A percentile compares a stretch with the other conserved stretches of the same genome.
These are phyloP conservation scores for Xerophyta viscosa DNA, from an alignment of 106 monocot genomes.

Conservation along the genomic window DNA sequence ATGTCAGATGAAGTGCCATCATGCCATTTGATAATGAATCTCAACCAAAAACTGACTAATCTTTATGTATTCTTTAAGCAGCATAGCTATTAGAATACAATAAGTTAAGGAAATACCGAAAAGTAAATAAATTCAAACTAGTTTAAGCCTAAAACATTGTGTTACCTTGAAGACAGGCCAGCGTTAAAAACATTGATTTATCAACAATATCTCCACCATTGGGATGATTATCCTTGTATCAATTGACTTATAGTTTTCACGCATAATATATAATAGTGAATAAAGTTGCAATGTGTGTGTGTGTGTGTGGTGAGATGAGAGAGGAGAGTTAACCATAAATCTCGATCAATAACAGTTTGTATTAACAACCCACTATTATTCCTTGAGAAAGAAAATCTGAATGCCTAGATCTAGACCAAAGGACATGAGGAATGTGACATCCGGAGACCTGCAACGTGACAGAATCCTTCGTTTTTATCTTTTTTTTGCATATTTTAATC, in stretches of 20 bases:
- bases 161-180: too few relatives aligned
- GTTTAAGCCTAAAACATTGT: too few relatives aligned
- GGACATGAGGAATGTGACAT: slow-evolving; percentile 69
- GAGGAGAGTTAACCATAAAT: slow-evolving; percentile 77
- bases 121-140: too few relatives aligned
- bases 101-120: too few relatives aligned
- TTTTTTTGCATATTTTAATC: too few relatives aligned
- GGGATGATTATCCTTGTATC: slow-evolving; percentile 56
- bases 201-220: too few relatives aligned
- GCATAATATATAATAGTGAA: too few relatives aligned
- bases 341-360: slow-evolving; percentile 77
- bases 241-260: too few relatives aligned
- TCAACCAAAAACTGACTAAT: slow-evolving; percentile 74
- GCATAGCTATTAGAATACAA: background rate
- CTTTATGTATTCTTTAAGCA: background rate
- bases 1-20: slow-evolving; percentile 74
- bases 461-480: background rate
- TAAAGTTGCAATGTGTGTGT: too few relatives aligned
- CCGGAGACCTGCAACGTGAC: slow-evolving; percentile 82
- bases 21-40: slow-evolving; percentile 63
- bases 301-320: background rate
- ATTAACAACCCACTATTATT: slow-evolving; percentile 36
- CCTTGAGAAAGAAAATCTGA: slow-evolving; percentile 54
- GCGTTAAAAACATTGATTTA: too few relatives aligned
- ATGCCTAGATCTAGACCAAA: slow-evolving; percentile 31